A percentile compares a stretch with the other conserved stretches of the same genome.
phyloP scores from a whole-genome alignment of 306 rosid genomes.

The Vicia sativa region DNA sequence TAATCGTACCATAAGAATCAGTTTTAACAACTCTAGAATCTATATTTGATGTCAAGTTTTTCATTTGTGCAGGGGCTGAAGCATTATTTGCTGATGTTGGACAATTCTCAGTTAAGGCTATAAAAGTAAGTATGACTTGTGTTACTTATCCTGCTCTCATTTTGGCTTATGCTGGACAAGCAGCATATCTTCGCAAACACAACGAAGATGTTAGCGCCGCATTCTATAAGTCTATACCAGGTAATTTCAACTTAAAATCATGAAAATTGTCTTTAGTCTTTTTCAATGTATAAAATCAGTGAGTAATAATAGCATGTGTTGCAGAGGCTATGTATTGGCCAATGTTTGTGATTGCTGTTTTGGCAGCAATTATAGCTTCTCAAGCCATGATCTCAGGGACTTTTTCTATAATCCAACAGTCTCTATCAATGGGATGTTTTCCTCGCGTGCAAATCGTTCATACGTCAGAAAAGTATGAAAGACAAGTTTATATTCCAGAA shows the following conservation, averaged over 20 bases:
- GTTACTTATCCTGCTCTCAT: conserved; percentile 74
- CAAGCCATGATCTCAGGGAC: conserved; percentile 86
- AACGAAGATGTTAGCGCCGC: conserved; percentile 40
- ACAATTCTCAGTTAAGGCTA: conserved; percentile 68
- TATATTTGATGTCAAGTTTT: not conserved
- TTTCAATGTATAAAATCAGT: not conserved
- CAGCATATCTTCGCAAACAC: conserved; percentile 70
- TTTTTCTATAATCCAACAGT: conserved; percentile 80
- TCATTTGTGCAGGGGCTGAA: conserved; percentile 60
- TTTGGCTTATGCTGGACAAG: conserved; percentile 75
- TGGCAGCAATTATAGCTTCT: conserved; percentile 78
- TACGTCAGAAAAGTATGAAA: conserved; percentile 66
- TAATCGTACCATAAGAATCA: not conserved
- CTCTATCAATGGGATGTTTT: conserved; percentile 66
- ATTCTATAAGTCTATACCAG: conserved; percentile 72
- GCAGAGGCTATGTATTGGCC: conserved; percentile 65
- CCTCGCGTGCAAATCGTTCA: conserved; percentile 43
- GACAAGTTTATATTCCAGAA: conserved; percentile 82
- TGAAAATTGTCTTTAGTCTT: no score
- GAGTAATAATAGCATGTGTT: not conserved
- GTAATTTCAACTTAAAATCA: conserved; percentile 29
- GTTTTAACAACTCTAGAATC: not conserved
- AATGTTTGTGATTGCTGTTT: conserved; percentile 47
- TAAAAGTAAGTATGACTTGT: conserved; percentile 74
- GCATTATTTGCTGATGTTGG: conserved; percentile 91